Percentiles rank a stretch among this genome's conserved stretches.
Evolutionary conservation across 495 filamentous ascomycete species (phyloP).

Genomic region (Darksidea phi): DNA sequence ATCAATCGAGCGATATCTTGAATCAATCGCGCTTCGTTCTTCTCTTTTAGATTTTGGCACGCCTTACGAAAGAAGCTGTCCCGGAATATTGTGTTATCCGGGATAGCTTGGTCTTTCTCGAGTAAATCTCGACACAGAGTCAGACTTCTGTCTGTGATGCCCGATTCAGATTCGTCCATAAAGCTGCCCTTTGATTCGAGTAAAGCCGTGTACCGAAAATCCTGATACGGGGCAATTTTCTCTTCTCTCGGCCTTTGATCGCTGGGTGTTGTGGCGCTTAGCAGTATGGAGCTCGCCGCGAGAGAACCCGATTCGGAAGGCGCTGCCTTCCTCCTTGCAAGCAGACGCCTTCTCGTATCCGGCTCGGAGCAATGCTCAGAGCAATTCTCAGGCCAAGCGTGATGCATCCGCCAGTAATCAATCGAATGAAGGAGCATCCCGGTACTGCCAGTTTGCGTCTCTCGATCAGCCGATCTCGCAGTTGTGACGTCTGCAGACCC

Average conservation of each 20-base stretch:
- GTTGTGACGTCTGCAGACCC: too few species aligned
- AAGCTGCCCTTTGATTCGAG: constrained; percentile 16
- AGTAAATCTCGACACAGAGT: neutral
- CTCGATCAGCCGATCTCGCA: too few species aligned
- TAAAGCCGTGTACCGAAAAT: constrained; percentile 12
- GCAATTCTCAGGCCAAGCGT: too few species aligned
- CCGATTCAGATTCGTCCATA: constrained; percentile 15
- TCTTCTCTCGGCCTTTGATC: constrained; percentile 43
- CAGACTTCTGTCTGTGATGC: constrained; percentile 13
- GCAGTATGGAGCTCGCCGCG: too few species aligned
- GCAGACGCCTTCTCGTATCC: too few species aligned
- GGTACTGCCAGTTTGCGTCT: too few species aligned
- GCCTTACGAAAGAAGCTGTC: constrained; percentile 16
- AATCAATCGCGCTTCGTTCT: constrained; percentile 18
- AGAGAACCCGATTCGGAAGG: too few species aligned
- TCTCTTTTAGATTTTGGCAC: constrained; percentile 11
- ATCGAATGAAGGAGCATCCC: too few species aligned
- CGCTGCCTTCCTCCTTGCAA: too few species aligned
- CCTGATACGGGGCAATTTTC: constrained; percentile 45
- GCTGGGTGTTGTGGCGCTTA: too few species aligned
- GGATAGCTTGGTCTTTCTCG: constrained; percentile 1
- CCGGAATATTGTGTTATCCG: constrained; percentile 14
- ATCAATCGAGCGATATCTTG: constrained; percentile 24
- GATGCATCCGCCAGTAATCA: too few species aligned
- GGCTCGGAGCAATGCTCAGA: too few species aligned